phyloP scores from a whole-genome alignment of 805 yeast species.

The Candida dajiaensis region DNA sequence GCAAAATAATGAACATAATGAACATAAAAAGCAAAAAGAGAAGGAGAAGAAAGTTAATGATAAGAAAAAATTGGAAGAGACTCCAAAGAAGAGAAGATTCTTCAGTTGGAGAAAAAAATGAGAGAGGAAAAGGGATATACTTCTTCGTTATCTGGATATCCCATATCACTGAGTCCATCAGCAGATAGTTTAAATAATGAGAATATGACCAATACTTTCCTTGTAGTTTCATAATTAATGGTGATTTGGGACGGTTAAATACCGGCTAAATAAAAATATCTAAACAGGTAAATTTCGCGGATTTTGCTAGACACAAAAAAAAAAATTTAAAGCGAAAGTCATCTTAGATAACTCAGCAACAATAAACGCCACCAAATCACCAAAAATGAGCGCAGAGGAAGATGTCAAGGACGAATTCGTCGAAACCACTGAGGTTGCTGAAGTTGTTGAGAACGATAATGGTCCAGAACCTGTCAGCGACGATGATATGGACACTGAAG shows the following conservation, averaged over 20 bases:
- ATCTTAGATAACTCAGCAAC: background rate
- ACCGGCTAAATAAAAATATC: background rate
- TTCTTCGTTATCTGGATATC: background rate
- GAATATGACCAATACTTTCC: background rate
- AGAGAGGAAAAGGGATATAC: background rate
- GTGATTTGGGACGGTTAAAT: too few relatives aligned
- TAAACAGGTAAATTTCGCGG: background rate
- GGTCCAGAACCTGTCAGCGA: constrained; percentile 26
- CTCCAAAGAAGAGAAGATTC: constrained; percentile 7
- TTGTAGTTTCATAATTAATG: too few relatives aligned
- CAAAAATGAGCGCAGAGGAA: constrained; percentile 4
- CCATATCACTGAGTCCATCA: background rate
- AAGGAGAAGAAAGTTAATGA: background rate
- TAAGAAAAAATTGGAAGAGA: background rate
- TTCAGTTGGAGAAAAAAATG: constrained; percentile 13
- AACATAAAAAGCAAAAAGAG: too few relatives aligned
- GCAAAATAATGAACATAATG: background rate
- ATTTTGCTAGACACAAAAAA: background rate
- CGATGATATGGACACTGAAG: constrained; percentile 32
- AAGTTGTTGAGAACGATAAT: constrained; percentile 26
- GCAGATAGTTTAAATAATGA: background rate
- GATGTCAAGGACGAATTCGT: constrained; percentile 31
- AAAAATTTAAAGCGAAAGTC: background rate
- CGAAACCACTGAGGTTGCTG: constrained; percentile 38
- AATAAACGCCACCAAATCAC: background rate